Base-by-base conservation (phyloP, 192 early-diverging fungal genomes). In the Cetraspora pellucida region DNA sequence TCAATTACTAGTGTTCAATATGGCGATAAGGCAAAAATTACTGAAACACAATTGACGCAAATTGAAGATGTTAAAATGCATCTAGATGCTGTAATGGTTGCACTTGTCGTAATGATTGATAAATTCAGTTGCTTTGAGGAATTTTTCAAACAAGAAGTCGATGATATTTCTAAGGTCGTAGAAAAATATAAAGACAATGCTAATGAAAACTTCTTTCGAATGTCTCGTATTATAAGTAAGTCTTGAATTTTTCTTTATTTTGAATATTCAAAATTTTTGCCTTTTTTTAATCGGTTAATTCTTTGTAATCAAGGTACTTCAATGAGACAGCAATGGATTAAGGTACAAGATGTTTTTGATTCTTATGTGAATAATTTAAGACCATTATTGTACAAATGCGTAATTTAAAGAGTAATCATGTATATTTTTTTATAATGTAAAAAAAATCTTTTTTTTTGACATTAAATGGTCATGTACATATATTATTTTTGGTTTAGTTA, bases 21-120 rank as follows among this genome's bases (percentile, higher is more conserved):
- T 0, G 67, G 67, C 3, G 67, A 49, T 9, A 37, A 17, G 43
- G 67, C 67, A 10, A 69, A 69, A 21, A 0, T 17, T 43, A 23
- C 44, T 4, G 67, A 69, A 69, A 23, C 8, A 6, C 16, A 69
- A 49, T 69, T 69, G 43, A 49, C 16, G 30, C 67, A 49, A 69
- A 43, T 69, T n/a, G 25, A 69, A 5, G 19, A 47, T 23, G 25
- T 45, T 11, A 37, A 45, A 19, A 25, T 10, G 25, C 43, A 47
- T 47, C 16, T 49, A 3, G 46, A 47, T 9, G 0, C 3, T 69
- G n/a, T 69, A 1, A 49, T 19, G 7, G 43, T 16, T 43, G 21
- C 28, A 47, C 43, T 69, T 16, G 19, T 16, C 17, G 16, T 5
- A 25, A 69, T 69, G 4, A 23, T 47, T 23, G 43, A 30, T 46